Evolutionary conservation across 2,329 filamentous ascomycete species (phyloP).

Genomic region (Sporothrix inflata): DNA sequence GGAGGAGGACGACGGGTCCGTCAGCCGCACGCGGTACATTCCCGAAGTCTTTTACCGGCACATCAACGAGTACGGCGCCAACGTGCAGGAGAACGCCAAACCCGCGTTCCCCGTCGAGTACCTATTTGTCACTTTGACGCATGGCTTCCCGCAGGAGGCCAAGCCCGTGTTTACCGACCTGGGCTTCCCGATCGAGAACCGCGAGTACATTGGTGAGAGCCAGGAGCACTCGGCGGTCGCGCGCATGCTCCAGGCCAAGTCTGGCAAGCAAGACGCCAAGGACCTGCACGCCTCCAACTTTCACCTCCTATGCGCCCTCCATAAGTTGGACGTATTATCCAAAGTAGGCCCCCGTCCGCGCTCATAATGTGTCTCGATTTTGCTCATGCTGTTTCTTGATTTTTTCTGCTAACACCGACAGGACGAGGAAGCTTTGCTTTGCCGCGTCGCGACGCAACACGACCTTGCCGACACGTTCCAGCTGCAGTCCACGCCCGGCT

Average conservation of each 20-base stretch:
- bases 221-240: constrained; percentile 75
- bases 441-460: constrained; percentile 79
- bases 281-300: constrained; percentile 84
- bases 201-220: constrained; percentile 80
- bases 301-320: constrained; percentile 87
- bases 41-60: constrained; percentile 95
- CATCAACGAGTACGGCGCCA: constrained; percentile 95
- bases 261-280: constrained; percentile 53
- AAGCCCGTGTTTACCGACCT: constrained; percentile 74
- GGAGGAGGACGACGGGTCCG: constrained; percentile 75
- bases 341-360: constrained; percentile 63
- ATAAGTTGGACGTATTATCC: constrained; percentile 76
- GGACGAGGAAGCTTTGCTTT: constrained; percentile 88
- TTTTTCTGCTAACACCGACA: constrained; percentile 45
- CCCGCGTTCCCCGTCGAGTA: constrained; percentile 97
- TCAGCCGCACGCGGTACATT: constrained; percentile 79
- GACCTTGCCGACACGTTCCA: constrained; percentile 81
- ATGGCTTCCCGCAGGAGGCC: constrained; percentile 85
- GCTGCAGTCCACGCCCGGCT: constrained; percentile 83
- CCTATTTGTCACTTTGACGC: constrained; percentile 90
- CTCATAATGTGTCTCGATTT: background rate
- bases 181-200: constrained; percentile 91
- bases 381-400: constrained; percentile 22
- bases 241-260: constrained; percentile 66
- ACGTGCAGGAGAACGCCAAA: constrained; percentile 96